Base-by-base conservation (phyloP, 177 flowering plant species). In the Vitis hybrid region DNA sequence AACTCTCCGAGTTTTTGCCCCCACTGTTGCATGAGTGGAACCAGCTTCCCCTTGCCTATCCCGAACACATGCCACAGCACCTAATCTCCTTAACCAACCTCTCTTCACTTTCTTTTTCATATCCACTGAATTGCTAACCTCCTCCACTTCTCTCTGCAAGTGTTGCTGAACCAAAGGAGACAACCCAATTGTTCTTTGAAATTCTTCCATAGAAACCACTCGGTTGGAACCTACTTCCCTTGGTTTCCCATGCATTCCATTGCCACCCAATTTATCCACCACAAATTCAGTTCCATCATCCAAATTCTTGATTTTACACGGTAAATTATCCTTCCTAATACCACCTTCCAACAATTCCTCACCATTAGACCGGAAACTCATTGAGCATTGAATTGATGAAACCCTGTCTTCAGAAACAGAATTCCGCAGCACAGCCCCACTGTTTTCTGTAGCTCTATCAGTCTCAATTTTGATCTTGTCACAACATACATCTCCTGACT, bases 81-180 rank as follows among this genome's bases (percentile, higher is more conserved):
- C 77, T 45, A 93, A 71, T 79, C 77, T 88, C 72, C 72, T 77
- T n/a, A 87, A 72, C 97, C 97, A 94, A 34, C 86, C 78, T 14
- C 52, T 81, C 72, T 81, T 87, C 55, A 61, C 71, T 68, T 85
- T 83, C 77, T 72, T 83, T 54, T 64, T 76, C 15, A 62, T 45
- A 49, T 69, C 81, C 51, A n/a, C 68, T 13, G 68, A 57, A 52
- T 60, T 66, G 40, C 64, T 72, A 2, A 50, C 81, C 12, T 64
- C 73, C 26, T 73, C 78, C 56, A 56, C 71, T 58, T 80, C 83
- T 74, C 73, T 80, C 59, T 63, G 67, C 79, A 71, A 72, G 15
- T 78, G 55, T 48, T 61, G 76, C 59, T 78, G 80, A 75, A 82
- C 82, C 40, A 78, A 60, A 40, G 83, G 73, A 13, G 92, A 88